Percentiles rank a stretch among this genome's conserved stretches.
These are phyloP conservation scores for Tuber microsphaerosporum DNA, from an alignment of 495 filamentous ascomycete species.

Conservation along the genomic window DNA sequence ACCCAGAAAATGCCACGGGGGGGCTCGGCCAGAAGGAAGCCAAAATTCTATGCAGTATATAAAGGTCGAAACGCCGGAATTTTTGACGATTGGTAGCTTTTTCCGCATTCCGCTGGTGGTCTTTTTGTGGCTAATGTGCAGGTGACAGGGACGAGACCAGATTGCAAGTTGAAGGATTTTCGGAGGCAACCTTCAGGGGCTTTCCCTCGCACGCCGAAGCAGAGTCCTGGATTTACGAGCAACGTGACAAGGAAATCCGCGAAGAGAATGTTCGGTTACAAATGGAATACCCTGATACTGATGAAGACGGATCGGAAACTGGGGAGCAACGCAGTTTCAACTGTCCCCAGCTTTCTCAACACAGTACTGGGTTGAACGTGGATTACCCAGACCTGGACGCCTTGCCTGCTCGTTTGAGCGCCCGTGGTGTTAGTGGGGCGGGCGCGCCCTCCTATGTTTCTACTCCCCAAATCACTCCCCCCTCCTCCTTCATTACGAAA, in stretches of 20 bases:
- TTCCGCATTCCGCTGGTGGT: not conserved
- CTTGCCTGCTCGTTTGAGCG: not conserved
- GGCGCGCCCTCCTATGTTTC: not conserved
- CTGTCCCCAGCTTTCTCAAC: not conserved
- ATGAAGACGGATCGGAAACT: not conserved
- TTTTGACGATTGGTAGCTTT: constrained; percentile 21
- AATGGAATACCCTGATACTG: constrained; percentile 6
- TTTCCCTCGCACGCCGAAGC: constrained; percentile 23
- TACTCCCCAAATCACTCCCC: not conserved
- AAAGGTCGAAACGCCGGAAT: constrained; percentile 25
- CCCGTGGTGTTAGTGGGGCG: not conserved
- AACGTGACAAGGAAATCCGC: constrained; percentile 6
- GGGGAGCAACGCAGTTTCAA: not conserved
- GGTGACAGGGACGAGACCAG: constrained; percentile 22
- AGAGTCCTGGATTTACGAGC: constrained; percentile 19
- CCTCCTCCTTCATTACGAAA: not conserved
- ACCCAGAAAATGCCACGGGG: not conserved
- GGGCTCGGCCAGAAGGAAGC: not conserved
- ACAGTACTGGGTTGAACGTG: not conserved
- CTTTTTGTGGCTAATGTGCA: constrained; percentile 10
- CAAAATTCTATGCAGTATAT: constrained; percentile 24
- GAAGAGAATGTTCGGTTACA: constrained; percentile 20
- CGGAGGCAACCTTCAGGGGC: constrained; percentile 26
- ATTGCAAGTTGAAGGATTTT: constrained; percentile 25
- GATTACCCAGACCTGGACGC: not conserved